phyloP scores from a whole-genome alignment of 2,329 filamentous ascomycete genomes.

The Bipolaris gigantea region DNA sequence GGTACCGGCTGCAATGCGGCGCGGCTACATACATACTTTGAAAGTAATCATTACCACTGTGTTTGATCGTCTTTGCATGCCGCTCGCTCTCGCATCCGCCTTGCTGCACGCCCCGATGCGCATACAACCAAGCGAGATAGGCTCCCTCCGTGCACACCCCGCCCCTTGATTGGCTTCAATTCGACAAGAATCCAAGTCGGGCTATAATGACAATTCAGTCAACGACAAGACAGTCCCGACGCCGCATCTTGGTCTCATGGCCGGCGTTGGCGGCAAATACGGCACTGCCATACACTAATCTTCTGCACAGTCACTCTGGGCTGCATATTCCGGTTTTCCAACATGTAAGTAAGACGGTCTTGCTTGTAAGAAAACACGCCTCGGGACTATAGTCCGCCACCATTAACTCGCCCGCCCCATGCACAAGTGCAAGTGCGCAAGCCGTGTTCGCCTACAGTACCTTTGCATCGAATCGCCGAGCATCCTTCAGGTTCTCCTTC shows the following conservation, averaged over 20 bases:
- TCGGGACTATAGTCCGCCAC: background rate
- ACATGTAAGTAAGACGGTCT: background rate
- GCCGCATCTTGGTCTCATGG: constrained; percentile 8
- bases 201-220: constrained; percentile 1
- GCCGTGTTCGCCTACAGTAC: background rate
- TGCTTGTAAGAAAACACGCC: background rate
- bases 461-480: background rate
- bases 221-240: constrained; percentile 6
- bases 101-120: background rate
- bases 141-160: background rate
- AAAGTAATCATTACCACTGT: background rate
- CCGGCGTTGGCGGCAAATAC: constrained; percentile 10
- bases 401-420: background rate
- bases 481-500: background rate
- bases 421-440: background rate
- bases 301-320: constrained; percentile 6
- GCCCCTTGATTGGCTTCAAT: background rate
- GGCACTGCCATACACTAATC: constrained; percentile 1
- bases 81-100: constrained; percentile 4
- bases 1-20: background rate
- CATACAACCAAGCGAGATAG: background rate
- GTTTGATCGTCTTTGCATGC: background rate
- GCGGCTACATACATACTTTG: background rate
- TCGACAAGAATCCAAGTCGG: background rate
- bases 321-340: constrained; percentile 13